phyloP scores from a whole-genome alignment of 306 rosid species.

The Hylodesmum podocarpum region DNA sequence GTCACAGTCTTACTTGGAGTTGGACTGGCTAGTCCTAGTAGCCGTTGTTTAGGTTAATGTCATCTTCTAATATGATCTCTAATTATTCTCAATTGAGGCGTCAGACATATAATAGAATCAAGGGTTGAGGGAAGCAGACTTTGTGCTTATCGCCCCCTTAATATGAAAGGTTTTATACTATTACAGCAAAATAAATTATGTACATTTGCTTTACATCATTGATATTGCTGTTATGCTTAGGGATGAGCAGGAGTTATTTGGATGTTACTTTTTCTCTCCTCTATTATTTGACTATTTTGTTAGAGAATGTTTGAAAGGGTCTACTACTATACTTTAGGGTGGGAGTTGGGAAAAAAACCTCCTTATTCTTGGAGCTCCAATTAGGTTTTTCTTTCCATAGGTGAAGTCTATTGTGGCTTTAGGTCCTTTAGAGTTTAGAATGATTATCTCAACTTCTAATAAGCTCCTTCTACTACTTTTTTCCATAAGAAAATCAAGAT shows the following conservation, averaged over 20 bases:
- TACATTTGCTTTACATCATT: not conserved
- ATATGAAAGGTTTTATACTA: not conserved
- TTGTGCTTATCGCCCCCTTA: not conserved
- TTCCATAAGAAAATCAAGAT: not conserved
- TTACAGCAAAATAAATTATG: not conserved
- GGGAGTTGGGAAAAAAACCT: not conserved
- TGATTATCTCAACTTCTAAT: not conserved
- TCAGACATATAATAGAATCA: not conserved
- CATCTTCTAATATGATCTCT: slow-evolving; percentile 3
- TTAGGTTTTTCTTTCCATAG: not conserved
- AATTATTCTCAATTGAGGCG: not conserved
- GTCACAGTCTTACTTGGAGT: no score
- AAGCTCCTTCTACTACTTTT: not conserved
- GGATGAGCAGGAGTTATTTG: slow-evolving; percentile 9
- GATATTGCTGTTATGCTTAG: not conserved
- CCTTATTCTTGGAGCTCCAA: slow-evolving; percentile 12
- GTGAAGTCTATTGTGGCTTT: not conserved
- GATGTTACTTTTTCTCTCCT: not conserved
- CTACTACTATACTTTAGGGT: not conserved
- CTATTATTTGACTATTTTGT: slow-evolving; percentile 12
- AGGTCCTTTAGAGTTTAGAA: not conserved
- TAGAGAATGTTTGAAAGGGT: not conserved
- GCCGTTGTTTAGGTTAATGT: not conserved
- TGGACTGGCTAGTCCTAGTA: no score
- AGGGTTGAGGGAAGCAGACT: not conserved